phyloP scores from a whole-genome alignment of 305 asterid species.

The Fraxinus velutina region DNA sequence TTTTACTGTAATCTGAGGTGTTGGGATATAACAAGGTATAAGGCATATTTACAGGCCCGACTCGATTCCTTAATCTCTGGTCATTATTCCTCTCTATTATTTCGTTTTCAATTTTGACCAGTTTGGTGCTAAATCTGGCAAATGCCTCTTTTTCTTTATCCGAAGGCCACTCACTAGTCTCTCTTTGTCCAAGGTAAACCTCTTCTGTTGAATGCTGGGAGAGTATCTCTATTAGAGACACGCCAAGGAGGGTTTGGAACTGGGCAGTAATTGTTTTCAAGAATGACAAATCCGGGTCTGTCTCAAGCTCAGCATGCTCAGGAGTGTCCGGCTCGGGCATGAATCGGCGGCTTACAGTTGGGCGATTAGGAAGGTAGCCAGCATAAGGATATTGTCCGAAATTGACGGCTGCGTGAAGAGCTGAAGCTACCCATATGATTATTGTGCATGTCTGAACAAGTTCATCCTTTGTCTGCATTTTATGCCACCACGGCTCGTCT shows the following conservation, averaged over 20 bases:
- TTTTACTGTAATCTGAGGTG: constrained; percentile 19
- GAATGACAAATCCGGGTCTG: constrained; percentile 39
- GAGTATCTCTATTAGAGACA: constrained; percentile 42
- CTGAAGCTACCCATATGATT: constrained; percentile 53
- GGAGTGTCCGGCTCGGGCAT: constrained; percentile 43
- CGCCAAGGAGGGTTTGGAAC: constrained; percentile 38
- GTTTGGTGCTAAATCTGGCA: constrained; percentile 32
- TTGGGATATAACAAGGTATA: constrained; percentile 47
- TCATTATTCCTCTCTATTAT: constrained; percentile 37
- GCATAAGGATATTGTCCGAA: constrained; percentile 53
- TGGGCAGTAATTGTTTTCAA: constrained; percentile 43
- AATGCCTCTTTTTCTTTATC: constrained; percentile 35
- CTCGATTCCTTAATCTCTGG: constrained; percentile 39
- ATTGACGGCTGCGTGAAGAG: constrained; percentile 51
- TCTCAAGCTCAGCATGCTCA: constrained; percentile 37
- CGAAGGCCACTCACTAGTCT: constrained; percentile 36
- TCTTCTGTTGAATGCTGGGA: constrained; percentile 52
- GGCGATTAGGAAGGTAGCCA: constrained; percentile 55
- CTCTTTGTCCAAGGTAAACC: constrained; percentile 45
- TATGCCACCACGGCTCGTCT: constrained; percentile 44
- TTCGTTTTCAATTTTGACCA: constrained; percentile 31
- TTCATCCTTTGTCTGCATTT: constrained; percentile 36
- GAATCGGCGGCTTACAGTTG: constrained; percentile 41
- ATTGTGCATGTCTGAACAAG: constrained; percentile 37
- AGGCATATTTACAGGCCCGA: constrained; percentile 42